Percentiles rank a stretch among this genome's conserved stretches.
Conservation (phyloP, 2,329 filamentous ascomycete genomes). For the Aureobasidium sp. region DNA sequence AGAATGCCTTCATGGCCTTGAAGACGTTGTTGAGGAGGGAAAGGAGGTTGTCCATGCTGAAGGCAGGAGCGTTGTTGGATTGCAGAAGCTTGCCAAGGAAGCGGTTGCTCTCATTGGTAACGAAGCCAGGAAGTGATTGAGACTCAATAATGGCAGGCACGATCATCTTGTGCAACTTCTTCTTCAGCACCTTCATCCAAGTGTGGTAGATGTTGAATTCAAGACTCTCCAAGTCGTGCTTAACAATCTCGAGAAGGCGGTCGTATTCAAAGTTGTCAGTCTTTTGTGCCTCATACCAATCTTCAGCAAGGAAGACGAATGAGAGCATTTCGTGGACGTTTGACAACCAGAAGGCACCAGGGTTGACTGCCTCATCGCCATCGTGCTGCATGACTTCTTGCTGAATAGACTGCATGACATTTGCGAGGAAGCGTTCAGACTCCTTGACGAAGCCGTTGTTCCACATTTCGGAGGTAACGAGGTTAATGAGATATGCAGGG, state of each 20-base stretch:
- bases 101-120: conserved; percentile 96
- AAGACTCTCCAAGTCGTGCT: conserved; percentile 94
- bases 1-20: conserved; percentile 98
- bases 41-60: conserved; percentile 98
- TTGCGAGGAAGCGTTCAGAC: conserved; percentile 95
- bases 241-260: conserved; percentile 93
- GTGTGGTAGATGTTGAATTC: conserved; percentile 99
- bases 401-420: conserved; percentile 99
- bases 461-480: conserved; percentile 99
- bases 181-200: conserved; percentile 99
- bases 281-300: conserved; percentile 99
- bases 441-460: conserved; percentile 99
- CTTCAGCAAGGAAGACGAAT: conserved; percentile 96
- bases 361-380: conserved; percentile 93
- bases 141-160: conserved; percentile 99
- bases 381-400: conserved; percentile 99
- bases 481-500: conserved; percentile 96
- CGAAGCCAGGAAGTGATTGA: conserved; percentile 94
- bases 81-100: conserved; percentile 96
- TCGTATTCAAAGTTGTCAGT: conserved; percentile 99
- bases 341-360: conserved; percentile 95
- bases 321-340: conserved; percentile 99
- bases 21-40: conserved; percentile 94
- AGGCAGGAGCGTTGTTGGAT: conserved; percentile 84
- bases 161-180: conserved; percentile 99